Evolutionary conservation across 2,329 filamentous ascomycete genomes (phyloP), one percentile per base, ranked within the genome.

Genomic region (Colletotrichum phormii): DNA sequence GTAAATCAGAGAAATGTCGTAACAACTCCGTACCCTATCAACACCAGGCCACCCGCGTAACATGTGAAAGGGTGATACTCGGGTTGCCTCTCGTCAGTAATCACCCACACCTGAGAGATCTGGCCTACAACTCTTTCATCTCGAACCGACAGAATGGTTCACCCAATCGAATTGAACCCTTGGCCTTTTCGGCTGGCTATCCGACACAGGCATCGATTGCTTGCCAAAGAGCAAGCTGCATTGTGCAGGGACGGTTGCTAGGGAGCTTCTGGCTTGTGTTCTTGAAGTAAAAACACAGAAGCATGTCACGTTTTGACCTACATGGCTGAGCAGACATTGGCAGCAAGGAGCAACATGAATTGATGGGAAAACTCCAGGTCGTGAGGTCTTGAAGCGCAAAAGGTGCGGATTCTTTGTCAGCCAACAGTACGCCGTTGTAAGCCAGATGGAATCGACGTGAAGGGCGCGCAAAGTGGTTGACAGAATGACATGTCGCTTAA

Each of bases 241-340:
- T 37, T 55, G 46, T 57, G 61, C 60, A 73, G 49, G 29, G 51
- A 58, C 49, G 26, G 13, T 57, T 55, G 60, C 55, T 57, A 66
- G 42, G 35, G 60, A 49, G 37, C 15, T 15, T n/a, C 46, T 55
- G 60, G 35, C 33, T 72, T 60, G 54, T 71, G 15, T 33, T 57
- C 7, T 26, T 53, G 42, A 46, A 46, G 60, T 35, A 57, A 55
- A 61, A 54, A 64, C 60, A 61, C 51, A 51, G 54, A 31, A 24
- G 60, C 53, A 69, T 64, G 24, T 15, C 46, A 53, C 54, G 53
- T 22, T 49, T 22, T 51, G 55, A 57, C 33, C 46, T 26, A 70
- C 55, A 12, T 42, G n/a, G 59, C 46, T 33, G 37, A 42, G 5
- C 1, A 70, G n/a, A 64, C 33, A 54, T 33, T n/a, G n/a, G 22